phyloP scores from a whole-genome alignment of 2,329 filamentous ascomycete species.

The Phaeomoniella chlamydospora region DNA sequence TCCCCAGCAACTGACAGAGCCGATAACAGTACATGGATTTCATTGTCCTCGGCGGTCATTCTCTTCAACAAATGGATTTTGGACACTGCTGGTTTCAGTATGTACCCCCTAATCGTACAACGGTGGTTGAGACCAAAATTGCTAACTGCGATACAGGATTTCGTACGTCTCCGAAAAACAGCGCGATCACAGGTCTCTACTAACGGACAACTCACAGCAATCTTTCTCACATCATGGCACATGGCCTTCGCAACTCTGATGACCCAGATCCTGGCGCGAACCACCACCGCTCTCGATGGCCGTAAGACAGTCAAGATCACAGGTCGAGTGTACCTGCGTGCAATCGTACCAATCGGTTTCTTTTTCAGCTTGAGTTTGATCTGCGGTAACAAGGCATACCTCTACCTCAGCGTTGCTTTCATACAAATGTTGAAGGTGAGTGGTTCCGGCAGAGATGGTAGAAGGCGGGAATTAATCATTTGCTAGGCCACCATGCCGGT shows the following conservation, averaged over 20 bases:
- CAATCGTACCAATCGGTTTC: slow-evolving; percentile 85
- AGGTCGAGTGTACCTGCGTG: slow-evolving; percentile 77
- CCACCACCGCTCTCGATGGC: slow-evolving; percentile 79
- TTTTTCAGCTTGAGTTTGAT: slow-evolving; percentile 96
- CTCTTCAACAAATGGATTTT: slow-evolving; percentile 99
- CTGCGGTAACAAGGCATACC: slow-evolving; percentile 88
- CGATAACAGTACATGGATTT: slow-evolving; percentile 65
- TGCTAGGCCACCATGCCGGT: slow-evolving; percentile 80
- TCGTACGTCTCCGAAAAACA: too few species aligned
- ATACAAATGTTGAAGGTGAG: slow-evolving; percentile 98
- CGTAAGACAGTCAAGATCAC: slow-evolving; percentile 97
- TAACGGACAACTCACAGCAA: slow-evolving; percentile 24
- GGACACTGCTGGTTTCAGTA: slow-evolving; percentile 48
- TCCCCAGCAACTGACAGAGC: slow-evolving; percentile 3
- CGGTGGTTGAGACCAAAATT: too few species aligned
- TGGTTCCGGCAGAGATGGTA: neutral
- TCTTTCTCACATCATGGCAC: slow-evolving; percentile 88
- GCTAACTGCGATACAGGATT: slow-evolving; percentile 19
- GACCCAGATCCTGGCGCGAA: slow-evolving; percentile 85
- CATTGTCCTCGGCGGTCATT: slow-evolving; percentile 84
- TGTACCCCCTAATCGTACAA: slow-evolving; percentile 14
- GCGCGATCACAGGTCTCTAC: too few species aligned
- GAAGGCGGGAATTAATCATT: slow-evolving; percentile 5
- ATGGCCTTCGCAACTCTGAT: slow-evolving; percentile 83
- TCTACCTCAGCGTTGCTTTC: slow-evolving; percentile 90